Evolutionary conservation across 331 rosid genomes (phyloP).

Genomic region (Spiraea crenata): DNA sequence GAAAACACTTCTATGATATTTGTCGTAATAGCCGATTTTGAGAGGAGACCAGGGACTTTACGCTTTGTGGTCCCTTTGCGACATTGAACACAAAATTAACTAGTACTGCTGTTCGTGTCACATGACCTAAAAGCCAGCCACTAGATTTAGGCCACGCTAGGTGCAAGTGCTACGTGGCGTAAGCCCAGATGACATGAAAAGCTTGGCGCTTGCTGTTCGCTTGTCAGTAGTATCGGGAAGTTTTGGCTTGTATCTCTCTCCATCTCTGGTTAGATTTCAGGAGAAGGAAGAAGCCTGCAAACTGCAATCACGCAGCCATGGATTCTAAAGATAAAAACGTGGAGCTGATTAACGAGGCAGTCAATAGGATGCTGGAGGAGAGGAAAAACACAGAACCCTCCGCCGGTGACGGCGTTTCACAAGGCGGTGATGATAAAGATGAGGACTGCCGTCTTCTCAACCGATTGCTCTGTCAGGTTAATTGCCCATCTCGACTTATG

Average conservation of each 20-base stretch:
- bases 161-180: not conserved
- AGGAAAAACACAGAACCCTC: constrained; percentile 27
- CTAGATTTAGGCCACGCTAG: not conserved
- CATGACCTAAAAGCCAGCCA: not conserved
- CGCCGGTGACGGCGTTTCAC: constrained; percentile 15
- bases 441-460: constrained; percentile 54
- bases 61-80: too few species aligned
- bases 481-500: not conserved
- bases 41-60: too few species aligned
- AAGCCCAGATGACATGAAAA: not conserved
- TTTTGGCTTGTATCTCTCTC: not conserved
- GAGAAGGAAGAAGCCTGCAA: too few species aligned
- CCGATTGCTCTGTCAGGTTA: constrained; percentile 52
- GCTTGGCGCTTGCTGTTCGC: not conserved
- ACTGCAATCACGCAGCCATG: constrained; percentile 21
- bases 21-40: too few species aligned
- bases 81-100: too few species aligned
- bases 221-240: not conserved
- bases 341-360: constrained; percentile 49
- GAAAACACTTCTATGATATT: not conserved
- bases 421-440: constrained; percentile 30
- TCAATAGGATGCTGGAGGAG: constrained; percentile 52
- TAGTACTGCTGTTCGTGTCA: too few species aligned
- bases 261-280: too few species aligned
- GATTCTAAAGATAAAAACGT: constrained; percentile 42